Conservation (phyloP, 306 rosid genomes). For the Begonia masoniana region DNA sequence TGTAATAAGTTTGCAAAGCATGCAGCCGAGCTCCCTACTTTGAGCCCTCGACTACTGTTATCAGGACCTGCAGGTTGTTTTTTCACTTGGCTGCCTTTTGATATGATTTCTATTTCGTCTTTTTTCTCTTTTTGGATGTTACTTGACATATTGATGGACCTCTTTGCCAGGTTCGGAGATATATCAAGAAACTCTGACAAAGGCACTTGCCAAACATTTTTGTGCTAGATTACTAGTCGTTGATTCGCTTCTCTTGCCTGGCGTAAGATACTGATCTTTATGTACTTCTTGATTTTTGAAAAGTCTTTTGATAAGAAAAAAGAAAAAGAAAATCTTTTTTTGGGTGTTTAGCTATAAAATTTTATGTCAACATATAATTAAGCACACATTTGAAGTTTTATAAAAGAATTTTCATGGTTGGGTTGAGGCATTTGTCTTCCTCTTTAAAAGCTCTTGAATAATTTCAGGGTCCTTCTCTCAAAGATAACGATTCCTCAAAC, state of each 20-base stretch:
- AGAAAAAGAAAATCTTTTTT: too few species aligned
- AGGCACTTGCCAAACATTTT: conserved; percentile 88
- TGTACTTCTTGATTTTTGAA: background rate
- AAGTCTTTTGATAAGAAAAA: too few species aligned
- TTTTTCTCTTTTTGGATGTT: too few species aligned
- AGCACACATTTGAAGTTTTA: too few species aligned
- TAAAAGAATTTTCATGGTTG: too few species aligned
- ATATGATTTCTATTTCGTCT: background rate
- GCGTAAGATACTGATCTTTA: conserved; percentile 45
- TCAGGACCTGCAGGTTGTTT: conserved; percentile 87
- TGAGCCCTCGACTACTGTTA: conserved; percentile 67
- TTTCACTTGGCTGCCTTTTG: background rate
- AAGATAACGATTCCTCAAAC: conserved; percentile 46
- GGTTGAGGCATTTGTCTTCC: too few species aligned
- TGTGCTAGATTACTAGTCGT: conserved; percentile 62
- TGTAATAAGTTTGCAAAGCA: conserved; percentile 53
- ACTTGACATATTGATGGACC: background rate
- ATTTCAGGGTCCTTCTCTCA: conserved; percentile 41
- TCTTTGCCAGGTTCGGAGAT: conserved; percentile 79
- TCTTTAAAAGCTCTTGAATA: conserved; percentile 3
- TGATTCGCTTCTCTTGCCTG: conserved; percentile 71
- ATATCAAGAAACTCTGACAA: conserved; percentile 81
- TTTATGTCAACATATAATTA: too few species aligned
- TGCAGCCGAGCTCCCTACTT: conserved; percentile 57
- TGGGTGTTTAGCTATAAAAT: too few species aligned